Evolutionary conservation across 2,329 filamentous ascomycete species (phyloP), one percentile per base, ranked within the genome.

Genomic region (Trichophyton rubrum): DNA sequence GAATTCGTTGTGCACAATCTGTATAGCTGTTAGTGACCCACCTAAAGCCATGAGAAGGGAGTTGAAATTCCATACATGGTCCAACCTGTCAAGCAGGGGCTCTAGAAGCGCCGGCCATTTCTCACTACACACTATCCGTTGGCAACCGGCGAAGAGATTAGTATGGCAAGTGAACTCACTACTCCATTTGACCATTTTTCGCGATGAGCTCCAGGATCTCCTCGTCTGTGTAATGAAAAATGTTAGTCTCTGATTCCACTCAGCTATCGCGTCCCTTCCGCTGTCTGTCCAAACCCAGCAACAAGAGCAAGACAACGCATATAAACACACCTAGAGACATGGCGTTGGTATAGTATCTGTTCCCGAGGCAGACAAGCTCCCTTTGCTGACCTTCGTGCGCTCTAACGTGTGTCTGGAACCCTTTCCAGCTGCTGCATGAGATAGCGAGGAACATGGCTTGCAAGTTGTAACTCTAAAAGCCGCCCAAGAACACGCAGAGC

Each of bases 1-100:
- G 67, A 95, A 96, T 59, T 86, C 85, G 70, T 84, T 80, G 72
- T 83, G 82, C 45, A 88, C 82, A 66, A 90, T 92, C 89, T 95
- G 45, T 58, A 47, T 20, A 22, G 24, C 6, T 57, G 35, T 57
- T 30, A 61, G 57, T 20, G 15, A 30, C n/a, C n/a, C n/a, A 13
- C 17, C 9, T 22, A 13, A 13, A 24, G 30, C 43, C 9, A 24
- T 15, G 38, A 40, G 33, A 41, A 57, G 13, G n/a, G n/a, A 6
- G 4, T 41, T 22, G n/a, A 24, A 41, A 5, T 59, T 51, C 24
- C 72, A 66, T 72, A 85, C 82, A 71, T 83, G 80, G 71, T 93
- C 86, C 57, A 92, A 79, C 67, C 85, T 83, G 62, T 82, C 75
- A 59, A 91, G 75, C 41, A 92, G 77, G 35, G 81, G 80, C 66